Evolutionary conservation across 208 protist species (phyloP), one percentile per base, ranked within the genome.

Genomic region (Phytomonas francai): DNA sequence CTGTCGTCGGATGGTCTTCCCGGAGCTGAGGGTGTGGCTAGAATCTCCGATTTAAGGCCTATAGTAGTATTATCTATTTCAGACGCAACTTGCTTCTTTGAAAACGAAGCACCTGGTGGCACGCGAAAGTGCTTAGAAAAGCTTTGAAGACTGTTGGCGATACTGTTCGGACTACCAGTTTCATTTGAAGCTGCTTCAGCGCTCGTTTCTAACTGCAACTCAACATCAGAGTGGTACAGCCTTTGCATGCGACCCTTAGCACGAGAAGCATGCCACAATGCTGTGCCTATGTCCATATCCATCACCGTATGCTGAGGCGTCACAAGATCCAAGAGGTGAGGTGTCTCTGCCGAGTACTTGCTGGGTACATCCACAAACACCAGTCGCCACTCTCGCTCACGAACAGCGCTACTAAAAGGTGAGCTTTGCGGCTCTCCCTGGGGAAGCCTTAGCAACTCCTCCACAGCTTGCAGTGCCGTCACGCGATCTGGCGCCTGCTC

Each of bases 261-360:
- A 5, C 89, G 79, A 6, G 95, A 84, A 12, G 94, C 95, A 76
- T 97, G 87, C 95, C 95, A 99, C 11, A 99, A 78, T 54, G 95
- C 97, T 0, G 89, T 91, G 61, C 92, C 96, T 68, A 99, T 98
- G 78, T 97, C 98, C 30, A 98, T 67, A 70, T 99, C 97, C 91
- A 99, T 98, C 3, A 98, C 88, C 30, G 92, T 97, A 68, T 79
- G 59, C 33, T 81, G 65, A 27, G 97, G 97, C 51, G 63, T 73
- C 16, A 98, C 72, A 19, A 97, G 73, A 32, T 78, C 72, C 22
- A 81, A 77, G 22, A 98, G 78, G 59, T 78, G 75, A 33, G 72
- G 39, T 4, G 77, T 84, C 45, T 77, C 58, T 30, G 68, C 67
- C 1, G 77, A 65, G 3, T 56, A 31, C 49, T 83, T 70, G 1